Conservation (phyloP, 2,329 filamentous ascomycete species). For the Pseudocercospora pini-densiflorae region DNA sequence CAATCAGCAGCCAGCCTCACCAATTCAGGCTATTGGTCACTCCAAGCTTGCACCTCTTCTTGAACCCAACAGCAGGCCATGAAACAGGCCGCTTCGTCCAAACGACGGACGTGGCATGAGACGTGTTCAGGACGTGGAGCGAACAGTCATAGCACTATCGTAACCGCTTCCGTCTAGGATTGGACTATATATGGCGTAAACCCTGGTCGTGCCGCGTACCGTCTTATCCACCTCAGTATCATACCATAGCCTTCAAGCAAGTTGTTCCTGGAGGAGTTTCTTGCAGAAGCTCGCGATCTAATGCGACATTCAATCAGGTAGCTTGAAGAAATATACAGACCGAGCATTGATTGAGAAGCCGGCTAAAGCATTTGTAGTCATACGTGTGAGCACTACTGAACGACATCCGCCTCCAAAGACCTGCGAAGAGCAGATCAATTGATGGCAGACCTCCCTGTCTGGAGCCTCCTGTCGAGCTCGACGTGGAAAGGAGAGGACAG, state of each 20-base stretch:
- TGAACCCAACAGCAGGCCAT: not conserved
- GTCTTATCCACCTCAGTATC: not conserved
- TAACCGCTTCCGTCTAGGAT: not conserved
- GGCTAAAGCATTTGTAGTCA: too few relatives aligned
- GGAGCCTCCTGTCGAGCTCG: too few relatives aligned
- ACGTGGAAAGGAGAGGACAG: too few relatives aligned
- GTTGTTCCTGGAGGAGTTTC: too few relatives aligned
- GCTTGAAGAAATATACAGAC: too few relatives aligned
- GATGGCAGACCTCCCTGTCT: not conserved
- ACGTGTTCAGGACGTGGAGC: not conserved
- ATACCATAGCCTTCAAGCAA: not conserved
- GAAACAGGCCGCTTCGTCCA: not conserved
- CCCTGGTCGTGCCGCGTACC: constrained; percentile 1
- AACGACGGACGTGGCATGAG: constrained; percentile 2
- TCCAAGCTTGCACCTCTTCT: not conserved
- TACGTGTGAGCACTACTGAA: too few relatives aligned
- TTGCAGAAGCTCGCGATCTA: too few relatives aligned
- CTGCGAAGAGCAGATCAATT: not conserved
- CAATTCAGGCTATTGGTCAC: not conserved
- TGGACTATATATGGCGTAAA: not conserved
- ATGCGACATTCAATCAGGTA: too few relatives aligned
- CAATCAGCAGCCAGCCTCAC: constrained; percentile 1
- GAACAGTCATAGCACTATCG: not conserved
- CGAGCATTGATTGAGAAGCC: too few relatives aligned
- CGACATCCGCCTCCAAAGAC: not conserved